Conservation (phyloP, 768 basidiomycete genomes). For the Punctularia strigosozonata region DNA sequence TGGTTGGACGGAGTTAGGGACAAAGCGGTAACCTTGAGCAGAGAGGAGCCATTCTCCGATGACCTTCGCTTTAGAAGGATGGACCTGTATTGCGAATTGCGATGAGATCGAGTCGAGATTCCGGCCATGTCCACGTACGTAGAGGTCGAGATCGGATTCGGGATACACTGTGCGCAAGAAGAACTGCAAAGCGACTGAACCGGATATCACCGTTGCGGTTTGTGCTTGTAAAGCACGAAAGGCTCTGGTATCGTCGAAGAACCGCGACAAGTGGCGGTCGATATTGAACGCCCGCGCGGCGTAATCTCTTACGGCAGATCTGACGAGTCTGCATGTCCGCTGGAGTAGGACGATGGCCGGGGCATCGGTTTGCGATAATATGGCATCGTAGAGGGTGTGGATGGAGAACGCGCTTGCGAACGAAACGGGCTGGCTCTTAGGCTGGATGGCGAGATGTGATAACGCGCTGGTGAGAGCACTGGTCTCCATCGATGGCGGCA, state of each 20-base stretch:
- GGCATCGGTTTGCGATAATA: too few relatives aligned
- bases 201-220: constrained; percentile 38
- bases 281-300: constrained; percentile 21
- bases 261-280: constrained; percentile 22
- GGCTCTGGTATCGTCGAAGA: constrained; percentile 22
- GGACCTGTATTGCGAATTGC: too few relatives aligned
- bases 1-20: constrained; percentile 12
- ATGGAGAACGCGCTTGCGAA: too few relatives aligned
- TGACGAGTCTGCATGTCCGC: constrained; percentile 11
- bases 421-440: too few relatives aligned
- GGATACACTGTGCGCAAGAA: constrained; percentile 31
- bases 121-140: too few relatives aligned
- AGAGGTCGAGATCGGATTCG: constrained; percentile 40
- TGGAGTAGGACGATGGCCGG: too few relatives aligned
- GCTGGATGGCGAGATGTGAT: too few relatives aligned
- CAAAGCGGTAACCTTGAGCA: constrained; percentile 19
- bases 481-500: too few relatives aligned
- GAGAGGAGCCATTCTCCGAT: constrained; percentile 24
- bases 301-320: constrained; percentile 11
- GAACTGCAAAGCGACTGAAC: constrained; percentile 42
- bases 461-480: too few relatives aligned
- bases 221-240: constrained; percentile 32
- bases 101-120: too few relatives aligned
- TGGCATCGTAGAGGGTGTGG: too few relatives aligned
- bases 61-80: constrained; percentile 18